Evolutionary conservation across 805 yeast genomes (phyloP).

Genomic region (Zygotorulaspora sp.): DNA sequence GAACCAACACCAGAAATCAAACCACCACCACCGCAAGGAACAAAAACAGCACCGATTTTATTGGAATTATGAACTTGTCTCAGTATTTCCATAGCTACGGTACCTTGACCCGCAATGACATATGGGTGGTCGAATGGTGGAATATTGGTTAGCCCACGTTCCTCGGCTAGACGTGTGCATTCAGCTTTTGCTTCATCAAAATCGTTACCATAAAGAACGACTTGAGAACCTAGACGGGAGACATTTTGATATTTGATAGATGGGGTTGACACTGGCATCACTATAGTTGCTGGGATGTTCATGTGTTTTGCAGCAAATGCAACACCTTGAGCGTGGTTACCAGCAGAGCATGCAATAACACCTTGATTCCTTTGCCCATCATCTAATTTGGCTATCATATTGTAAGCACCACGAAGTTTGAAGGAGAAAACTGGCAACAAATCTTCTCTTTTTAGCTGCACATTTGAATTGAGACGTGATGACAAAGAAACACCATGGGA

Average conservation of each 20-base stretch:
- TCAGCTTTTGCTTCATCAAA: conserved; percentile 94
- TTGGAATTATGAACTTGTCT: conserved; percentile 69
- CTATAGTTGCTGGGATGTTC: conserved; percentile 90
- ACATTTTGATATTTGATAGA: conserved; percentile 91
- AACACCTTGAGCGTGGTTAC: conserved; percentile 99
- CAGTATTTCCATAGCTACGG: conserved; percentile 87
- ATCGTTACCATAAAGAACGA: conserved; percentile 88
- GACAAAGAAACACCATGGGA: conserved; percentile 71
- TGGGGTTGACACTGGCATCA: conserved; percentile 97
- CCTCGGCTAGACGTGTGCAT: conserved; percentile 64
- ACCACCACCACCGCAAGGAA: conserved; percentile 98
- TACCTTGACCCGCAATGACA: conserved; percentile 98
- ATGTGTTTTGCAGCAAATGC: conserved; percentile 84
- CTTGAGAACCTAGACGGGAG: conserved; percentile 87
- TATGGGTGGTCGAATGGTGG: conserved; percentile 99
- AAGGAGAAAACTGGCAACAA: conserved; percentile 91
- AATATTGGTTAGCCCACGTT: conserved; percentile 75
- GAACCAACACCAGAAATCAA: conserved; percentile 85
- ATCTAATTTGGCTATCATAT: conserved; percentile 86
- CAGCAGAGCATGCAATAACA: conserved; percentile 97
- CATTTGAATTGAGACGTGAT: conserved; percentile 67
- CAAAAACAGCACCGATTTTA: conserved; percentile 78
- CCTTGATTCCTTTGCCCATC: conserved; percentile 61
- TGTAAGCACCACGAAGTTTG: conserved; percentile 95
- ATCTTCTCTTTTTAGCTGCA: conserved; percentile 86